A percentile compares a stretch with the other conserved stretches of the same genome.
Conservation (phyloP, 441 rosid species). For the Oxalis stricta region DNA sequence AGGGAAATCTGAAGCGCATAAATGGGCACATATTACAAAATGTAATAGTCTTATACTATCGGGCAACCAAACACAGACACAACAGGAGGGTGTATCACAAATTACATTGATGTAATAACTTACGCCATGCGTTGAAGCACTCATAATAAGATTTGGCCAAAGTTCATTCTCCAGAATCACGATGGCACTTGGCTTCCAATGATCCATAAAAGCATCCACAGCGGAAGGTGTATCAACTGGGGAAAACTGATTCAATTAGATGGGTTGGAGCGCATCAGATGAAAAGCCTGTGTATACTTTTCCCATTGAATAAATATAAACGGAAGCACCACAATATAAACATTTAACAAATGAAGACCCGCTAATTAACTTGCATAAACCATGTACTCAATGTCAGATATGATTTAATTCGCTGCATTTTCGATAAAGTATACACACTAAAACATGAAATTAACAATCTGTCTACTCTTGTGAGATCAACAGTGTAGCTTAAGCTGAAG, state of each 20-base stretch:
- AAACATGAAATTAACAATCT: too few species aligned
- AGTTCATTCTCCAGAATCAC: conserved; percentile 77
- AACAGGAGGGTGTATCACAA: background rate
- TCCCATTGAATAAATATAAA: too few species aligned
- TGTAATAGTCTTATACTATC: background rate
- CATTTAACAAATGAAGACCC: too few species aligned
- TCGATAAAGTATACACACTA: too few species aligned
- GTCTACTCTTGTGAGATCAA: too few species aligned
- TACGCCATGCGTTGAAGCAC: conserved; percentile 54
- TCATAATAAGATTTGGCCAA: conserved; percentile 86
- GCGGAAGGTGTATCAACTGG: conserved; percentile 79
- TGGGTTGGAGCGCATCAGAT: conserved; percentile 1
- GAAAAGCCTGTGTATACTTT: background rate
- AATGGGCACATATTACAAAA: conserved; percentile 2
- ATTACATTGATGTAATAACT: conserved; percentile 16
- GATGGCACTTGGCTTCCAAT: conserved; percentile 75
- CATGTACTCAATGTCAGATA: too few species aligned
- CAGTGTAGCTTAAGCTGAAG: too few species aligned
- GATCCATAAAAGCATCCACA: conserved; percentile 47
- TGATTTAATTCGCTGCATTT: too few species aligned
- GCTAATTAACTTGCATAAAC: too few species aligned
- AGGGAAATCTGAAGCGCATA: conserved; percentile 40
- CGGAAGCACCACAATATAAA: too few species aligned
- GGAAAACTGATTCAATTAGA: conserved; percentile 46
- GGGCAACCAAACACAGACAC: background rate